phyloP scores from a whole-genome alignment of 2,329 filamentous ascomycete genomes.

The Ascochyta lentis region DNA sequence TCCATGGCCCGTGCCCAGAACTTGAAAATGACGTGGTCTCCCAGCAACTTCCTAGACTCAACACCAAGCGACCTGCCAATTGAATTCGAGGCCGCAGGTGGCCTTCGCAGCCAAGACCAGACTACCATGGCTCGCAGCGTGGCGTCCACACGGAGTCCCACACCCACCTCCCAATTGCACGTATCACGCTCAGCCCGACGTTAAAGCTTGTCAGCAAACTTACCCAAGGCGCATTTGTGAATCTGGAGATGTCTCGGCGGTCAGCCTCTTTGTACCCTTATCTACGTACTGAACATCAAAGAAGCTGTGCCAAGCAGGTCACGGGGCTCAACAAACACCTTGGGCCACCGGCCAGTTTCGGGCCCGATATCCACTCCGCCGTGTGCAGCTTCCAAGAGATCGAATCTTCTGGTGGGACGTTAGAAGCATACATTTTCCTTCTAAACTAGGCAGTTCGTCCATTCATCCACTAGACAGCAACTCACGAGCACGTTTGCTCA shows the following conservation, averaged over 20 bases:
- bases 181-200: conserved; percentile 26
- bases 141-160: conserved; percentile 15
- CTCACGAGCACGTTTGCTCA: conserved; percentile 8
- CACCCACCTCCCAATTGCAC: conserved; percentile 13
- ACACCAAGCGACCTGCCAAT: conserved; percentile 20
- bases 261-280: conserved; percentile 31
- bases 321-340: conserved; percentile 32
- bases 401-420: conserved; percentile 10
- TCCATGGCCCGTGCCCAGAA: conserved; percentile 13
- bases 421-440: neutral
- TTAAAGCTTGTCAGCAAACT: conserved; percentile 31
- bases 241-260: conserved; percentile 22
- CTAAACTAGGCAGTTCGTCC: neutral
- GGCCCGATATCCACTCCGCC: conserved; percentile 1
- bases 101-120: conserved; percentile 24
- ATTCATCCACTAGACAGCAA: conserved; percentile 5
- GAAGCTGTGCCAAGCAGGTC: conserved; percentile 27
- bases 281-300: conserved; percentile 22
- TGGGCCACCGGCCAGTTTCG: conserved; percentile 6
- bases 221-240: conserved; percentile 27
- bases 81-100: conserved; percentile 2
- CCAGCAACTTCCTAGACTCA: conserved; percentile 16
- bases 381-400: conserved; percentile 2
- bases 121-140: conserved; percentile 15
- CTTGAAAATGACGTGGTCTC: conserved; percentile 25